phyloP scores from a whole-genome alignment of 768 basidiomycete species.

The Podaxis sp. region DNA sequence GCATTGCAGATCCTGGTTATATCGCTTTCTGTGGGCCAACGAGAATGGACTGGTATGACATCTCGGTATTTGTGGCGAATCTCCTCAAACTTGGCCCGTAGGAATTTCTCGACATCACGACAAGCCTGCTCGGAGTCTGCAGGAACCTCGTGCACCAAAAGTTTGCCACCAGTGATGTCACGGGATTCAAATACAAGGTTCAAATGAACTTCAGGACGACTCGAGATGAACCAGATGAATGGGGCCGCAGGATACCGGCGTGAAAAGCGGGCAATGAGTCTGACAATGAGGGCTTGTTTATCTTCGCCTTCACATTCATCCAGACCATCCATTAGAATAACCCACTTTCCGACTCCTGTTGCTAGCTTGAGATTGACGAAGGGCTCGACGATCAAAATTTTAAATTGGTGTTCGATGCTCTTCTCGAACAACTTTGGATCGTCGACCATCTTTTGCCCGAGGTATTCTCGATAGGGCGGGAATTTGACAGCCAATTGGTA shows the following conservation, averaged over 20 bases:
- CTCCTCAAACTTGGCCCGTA: not conserved
- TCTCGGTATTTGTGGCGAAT: not conserved
- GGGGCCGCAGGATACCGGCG: not conserved
- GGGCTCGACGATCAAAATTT: not conserved
- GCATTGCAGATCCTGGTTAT: not conserved
- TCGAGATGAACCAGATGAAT: not conserved
- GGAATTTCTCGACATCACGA: not conserved
- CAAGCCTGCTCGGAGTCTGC: not conserved
- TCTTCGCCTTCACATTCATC: constrained; percentile 6
- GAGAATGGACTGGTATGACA: not conserved
- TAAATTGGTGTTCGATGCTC: not conserved
- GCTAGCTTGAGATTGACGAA: not conserved
- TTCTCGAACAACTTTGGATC: constrained; percentile 7
- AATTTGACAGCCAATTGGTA: constrained; percentile 4
- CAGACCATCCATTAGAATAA: constrained; percentile 2
- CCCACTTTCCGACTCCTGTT: not conserved
- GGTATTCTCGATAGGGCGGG: constrained; percentile 4
- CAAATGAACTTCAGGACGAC: constrained; percentile 6
- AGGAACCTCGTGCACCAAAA: not conserved
- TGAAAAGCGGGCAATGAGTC: not conserved
- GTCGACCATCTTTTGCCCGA: not conserved
- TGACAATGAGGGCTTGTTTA: not conserved
- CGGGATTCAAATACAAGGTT: not conserved
- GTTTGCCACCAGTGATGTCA: too few species aligned
- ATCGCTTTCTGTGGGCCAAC: not conserved